Conservation (phyloP, 345 rosid species). For the Melaleuca alternifolia region DNA sequence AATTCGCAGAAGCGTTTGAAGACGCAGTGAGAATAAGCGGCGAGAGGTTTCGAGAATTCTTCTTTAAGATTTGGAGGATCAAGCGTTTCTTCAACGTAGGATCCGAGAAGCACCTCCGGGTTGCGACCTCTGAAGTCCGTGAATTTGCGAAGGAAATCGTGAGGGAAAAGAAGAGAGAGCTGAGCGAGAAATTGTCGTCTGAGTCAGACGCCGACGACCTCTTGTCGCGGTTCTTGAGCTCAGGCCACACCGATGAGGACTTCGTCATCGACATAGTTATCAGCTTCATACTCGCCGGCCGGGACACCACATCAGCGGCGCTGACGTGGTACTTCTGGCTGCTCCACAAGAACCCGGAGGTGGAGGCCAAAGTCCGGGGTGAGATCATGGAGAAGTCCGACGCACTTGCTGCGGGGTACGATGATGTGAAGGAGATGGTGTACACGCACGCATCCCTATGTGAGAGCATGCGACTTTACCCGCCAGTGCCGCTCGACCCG, state of each 20-base stretch:
- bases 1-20: conserved; percentile 1
- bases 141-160: conserved; percentile 33
- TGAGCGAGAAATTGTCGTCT: not conserved
- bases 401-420: not conserved
- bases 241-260: conserved; percentile 29
- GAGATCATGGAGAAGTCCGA: conserved; percentile 23
- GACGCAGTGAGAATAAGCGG: not conserved
- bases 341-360: conserved; percentile 19
- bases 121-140: conserved; percentile 10
- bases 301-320: conserved; percentile 56
- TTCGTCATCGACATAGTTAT: conserved; percentile 36
- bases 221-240: conserved; percentile 37
- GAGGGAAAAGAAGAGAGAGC: conserved; percentile 28
- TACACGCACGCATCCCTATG: conserved; percentile 5
- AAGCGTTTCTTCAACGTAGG: not conserved
- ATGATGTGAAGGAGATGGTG: conserved; percentile 3
- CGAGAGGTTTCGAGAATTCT: not conserved
- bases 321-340: conserved; percentile 66
- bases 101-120: not conserved
- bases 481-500: conserved; percentile 23
- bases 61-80: conserved; percentile 8
- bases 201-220: conserved; percentile 26
- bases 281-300: conserved; percentile 50
- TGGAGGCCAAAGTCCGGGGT: conserved; percentile 11
- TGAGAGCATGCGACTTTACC: conserved; percentile 28